Evolutionary conservation across 352 stramenopile species (phyloP).

Genomic region (Phytophthora brassicae): DNA sequence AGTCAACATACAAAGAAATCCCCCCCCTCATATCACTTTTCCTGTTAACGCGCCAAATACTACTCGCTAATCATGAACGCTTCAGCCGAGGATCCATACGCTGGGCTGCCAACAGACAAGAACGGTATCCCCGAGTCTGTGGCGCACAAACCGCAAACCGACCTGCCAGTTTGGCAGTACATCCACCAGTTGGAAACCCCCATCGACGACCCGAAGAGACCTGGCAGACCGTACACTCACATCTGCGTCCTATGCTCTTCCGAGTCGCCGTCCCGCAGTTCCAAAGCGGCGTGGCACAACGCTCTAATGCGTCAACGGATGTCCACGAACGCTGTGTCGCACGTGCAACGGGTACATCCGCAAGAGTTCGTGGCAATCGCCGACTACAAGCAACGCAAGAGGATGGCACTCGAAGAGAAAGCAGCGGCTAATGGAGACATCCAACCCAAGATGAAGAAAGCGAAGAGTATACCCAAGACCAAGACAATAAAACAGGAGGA

Average conservation of each 20-base stretch:
- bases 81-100: conserved; percentile 1
- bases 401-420: conserved; percentile 3
- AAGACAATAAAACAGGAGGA: conserved; percentile 14
- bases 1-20: conserved; percentile 1
- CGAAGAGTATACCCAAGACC: neutral
- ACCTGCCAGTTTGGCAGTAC: conserved; percentile 40
- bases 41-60: conserved; percentile 6
- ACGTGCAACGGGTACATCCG: conserved; percentile 37
- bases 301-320: conserved; percentile 43
- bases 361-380: conserved; percentile 22
- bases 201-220: conserved; percentile 18
- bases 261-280: conserved; percentile 5
- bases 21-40: conserved; percentile 18
- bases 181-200: conserved; percentile 33
- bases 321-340: conserved; percentile 41
- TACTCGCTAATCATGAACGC: conserved; percentile 1
- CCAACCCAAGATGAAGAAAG: conserved; percentile 20
- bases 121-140: conserved; percentile 29
- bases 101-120: conserved; percentile 20
- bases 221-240: conserved; percentile 32
- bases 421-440: neutral
- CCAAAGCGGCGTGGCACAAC: conserved; percentile 18
- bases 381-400: conserved; percentile 28
- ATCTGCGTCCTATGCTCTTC: conserved; percentile 37
- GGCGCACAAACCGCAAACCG: conserved; percentile 30